Base-by-base conservation (phyloP, 768 basidiomycete species). In the Xanthoconium purpureum region DNA sequence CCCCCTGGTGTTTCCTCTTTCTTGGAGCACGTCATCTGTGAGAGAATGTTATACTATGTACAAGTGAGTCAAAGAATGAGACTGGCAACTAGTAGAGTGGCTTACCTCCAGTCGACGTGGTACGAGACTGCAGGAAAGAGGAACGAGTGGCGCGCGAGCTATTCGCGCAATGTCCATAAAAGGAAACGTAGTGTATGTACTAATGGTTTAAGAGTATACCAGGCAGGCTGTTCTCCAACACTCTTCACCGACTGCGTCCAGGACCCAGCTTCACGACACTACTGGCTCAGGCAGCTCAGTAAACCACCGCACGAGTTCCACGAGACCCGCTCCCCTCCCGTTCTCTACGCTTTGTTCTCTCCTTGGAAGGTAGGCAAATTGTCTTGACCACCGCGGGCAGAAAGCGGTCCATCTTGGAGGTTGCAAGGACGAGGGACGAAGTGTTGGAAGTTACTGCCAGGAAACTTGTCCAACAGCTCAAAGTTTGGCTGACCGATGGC, bases 391-490 rank as follows among this genome's bases (percentile, higher is more conserved):
- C 69, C 29, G 54, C 65, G 1, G 68, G 71, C 37, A 67, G 75
- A 45, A 82, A 78, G 61, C 72, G 80, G 48, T 86, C 83, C 6
- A 78, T 88, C 45, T 75, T 82, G 6, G 81, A 85, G 56, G 78
- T 81, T 5, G 63, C 73, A 10, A 63, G 85, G 49, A 70, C 71
- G 12, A 75, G 76, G 55, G 78, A 83, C 37, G 85, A 88, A 67
- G 74, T 71, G 59, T 66, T 89, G 38, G 87, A 89, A 68, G 63
- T 70, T 5, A 68, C 80, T 1, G 87, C 86, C 32, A 78, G 75
- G 64, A 74, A 71, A 61, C 69, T 89, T 30, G 80, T 82, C 1
- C 70, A 59, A 50, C 78, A 80, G 61, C 68, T 89, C 38, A 73
- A 66, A 59, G 67, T 59, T 9, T 80, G 79, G 77, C 58, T 84